Conservation (phyloP, 257 asterid genomes). For the Solanum infundibuliforme region DNA sequence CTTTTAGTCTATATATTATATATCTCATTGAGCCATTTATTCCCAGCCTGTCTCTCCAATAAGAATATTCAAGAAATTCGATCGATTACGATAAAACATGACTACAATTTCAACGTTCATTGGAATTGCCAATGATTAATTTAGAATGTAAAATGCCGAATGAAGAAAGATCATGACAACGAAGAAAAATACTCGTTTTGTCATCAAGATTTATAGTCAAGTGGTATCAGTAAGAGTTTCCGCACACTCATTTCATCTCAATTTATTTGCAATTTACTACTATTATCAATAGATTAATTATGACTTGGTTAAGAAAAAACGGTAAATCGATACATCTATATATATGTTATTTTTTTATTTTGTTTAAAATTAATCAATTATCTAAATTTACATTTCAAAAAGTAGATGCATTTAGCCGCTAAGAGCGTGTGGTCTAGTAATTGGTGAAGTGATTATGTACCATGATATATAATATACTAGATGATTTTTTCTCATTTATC, state of each 20-base stretch:
- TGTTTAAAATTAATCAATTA: neutral
- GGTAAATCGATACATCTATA: fast-evolving
- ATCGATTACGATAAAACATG: neutral
- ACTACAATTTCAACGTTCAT: neutral
- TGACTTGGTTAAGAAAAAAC: neutral
- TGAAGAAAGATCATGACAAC: neutral
- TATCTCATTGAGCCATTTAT: neutral
- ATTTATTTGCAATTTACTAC: neutral
- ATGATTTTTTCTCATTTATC: neutral
- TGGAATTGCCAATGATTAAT: neutral
- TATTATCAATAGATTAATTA: neutral
- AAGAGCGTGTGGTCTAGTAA: neutral
- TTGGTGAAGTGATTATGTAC: neutral
- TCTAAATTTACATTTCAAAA: neutral
- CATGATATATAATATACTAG: neutral
- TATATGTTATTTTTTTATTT: no score
- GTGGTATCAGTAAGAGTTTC: neutral
- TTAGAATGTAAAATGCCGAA: neutral
- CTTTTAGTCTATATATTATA: neutral
- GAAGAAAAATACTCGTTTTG: neutral
- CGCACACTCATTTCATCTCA: neutral
- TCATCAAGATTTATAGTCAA: neutral
- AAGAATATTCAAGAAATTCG: neutral
- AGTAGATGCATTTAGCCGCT: neutral
- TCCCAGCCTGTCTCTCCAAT: neutral